Base-by-base conservation (phyloP, 2,329 filamentous ascomycete species). In the Hypoxylon sp. region DNA sequence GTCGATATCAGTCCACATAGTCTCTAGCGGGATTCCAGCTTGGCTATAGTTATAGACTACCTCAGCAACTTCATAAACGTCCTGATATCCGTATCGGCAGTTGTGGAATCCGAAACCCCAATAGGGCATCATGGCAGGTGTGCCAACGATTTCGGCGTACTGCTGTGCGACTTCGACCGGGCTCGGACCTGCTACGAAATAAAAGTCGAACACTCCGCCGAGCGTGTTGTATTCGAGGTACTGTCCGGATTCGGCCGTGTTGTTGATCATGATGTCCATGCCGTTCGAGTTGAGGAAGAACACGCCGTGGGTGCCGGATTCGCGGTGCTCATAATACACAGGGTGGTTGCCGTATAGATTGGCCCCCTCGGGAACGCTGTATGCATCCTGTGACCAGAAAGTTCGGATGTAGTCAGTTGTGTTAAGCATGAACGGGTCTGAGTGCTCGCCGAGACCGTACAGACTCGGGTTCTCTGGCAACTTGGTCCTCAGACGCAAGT, bases 151-250 rank as follows among this genome's bases (percentile, higher is more conserved):
- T 64, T 87, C 83, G 0, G 87, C 81, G 69, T 91, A 91, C 73
- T 91, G 88, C 71, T 82, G 81, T 10, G 87, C 82, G 0, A 90
- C 87, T 10, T 88, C 85, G 42, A 87, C 80, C 0, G 89, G 87
- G 0, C 81, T 84, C 0, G 88, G 86, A 0, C 89, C 90, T 8
- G 87, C 83, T 9, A 91, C 74, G 74, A 91, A 91, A 75, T 91
- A 91, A 57, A 91, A 87, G 78, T 95, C 93, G 1, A 96, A 77
- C 19, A 94, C 86, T 9, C 93, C 93, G 5, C 93, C 92, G 0
- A 95, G 84, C 0, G 88, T 88, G 77, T 94, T 93, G 81, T 94
- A 96, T 79, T 94, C 91, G 4, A 96, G 85, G 64, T 90, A 93
- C 76, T 94, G 89, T 5, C 86, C 84, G 6, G 85, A 83, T 24